Base-by-base conservation (phyloP, 2,329 filamentous ascomycete species). In the Tympanopsis confertula region DNA sequence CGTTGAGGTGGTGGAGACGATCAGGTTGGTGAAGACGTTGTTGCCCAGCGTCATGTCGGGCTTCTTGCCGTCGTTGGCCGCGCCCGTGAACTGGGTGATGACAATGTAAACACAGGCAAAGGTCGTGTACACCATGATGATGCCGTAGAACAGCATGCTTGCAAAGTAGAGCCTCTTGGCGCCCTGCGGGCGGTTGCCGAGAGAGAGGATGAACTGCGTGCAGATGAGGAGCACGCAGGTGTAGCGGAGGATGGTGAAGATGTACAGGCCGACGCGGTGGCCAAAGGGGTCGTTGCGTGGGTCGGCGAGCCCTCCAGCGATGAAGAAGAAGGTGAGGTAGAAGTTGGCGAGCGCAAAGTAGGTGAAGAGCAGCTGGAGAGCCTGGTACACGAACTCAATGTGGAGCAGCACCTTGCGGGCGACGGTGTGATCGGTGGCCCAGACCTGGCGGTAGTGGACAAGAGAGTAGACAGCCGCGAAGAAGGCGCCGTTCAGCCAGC, bases 261-360 rank as follows among this genome's bases (percentile, higher is more conserved):
- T 84, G 61, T 83, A 77, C 46, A 76, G 75, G 36, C 85, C 89
- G 45, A 94, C 80, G 44, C 78, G 72, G 59, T 94, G 84, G 13
- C 88, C 88, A 48, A 98, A 98, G 0, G 93, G 93, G 57, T 98
- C 91, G 46, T 93, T 68, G 19, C 66, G 65, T 0, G 74, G 65
- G 50, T 96, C 86, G 0, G 83, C 74, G 13, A 98, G 71, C 29
- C 88, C 93, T 32, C 91, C 91, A 17, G 87, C 87, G 47, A 98
- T 82, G 65, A 98, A 98, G 71, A 88, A 98, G 64, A 98, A 98
- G 41, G 88, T 94, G 38, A 98, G 78, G 59, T 96, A 98, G 69
- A 96, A 98, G 67, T 98, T 98, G 58, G 89, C 88, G 29, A 98
- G 77, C 10, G 89, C 94, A 66, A 98, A 96, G 66, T 86, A 98